Evolutionary conservation across 331 rosid species (phyloP).

Genomic region (Stylosanthes scabra): DNA sequence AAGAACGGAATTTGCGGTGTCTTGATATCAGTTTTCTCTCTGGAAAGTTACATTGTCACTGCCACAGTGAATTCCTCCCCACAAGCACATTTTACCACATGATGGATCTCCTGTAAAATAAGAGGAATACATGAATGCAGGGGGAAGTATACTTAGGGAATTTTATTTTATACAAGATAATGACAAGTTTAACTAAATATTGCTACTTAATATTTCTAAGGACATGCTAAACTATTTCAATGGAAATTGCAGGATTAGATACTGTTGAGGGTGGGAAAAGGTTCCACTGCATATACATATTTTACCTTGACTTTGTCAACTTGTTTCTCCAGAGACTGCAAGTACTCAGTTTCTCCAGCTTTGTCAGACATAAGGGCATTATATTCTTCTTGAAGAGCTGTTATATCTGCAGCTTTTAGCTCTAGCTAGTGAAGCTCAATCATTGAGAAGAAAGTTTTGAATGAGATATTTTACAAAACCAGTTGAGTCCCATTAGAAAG

Average conservation of each 20-base stretch:
- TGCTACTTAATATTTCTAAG: conserved; percentile 8
- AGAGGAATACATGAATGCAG: conserved; percentile 37
- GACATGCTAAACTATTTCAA: background rate
- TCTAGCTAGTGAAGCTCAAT: conserved; percentile 62
- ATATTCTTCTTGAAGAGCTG: conserved; percentile 75
- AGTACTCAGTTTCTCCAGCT: conserved; percentile 76
- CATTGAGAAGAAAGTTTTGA: conserved; percentile 31
- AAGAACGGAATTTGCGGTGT: conserved; percentile 32
- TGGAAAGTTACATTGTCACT: conserved; percentile 40
- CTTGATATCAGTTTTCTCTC: conserved; percentile 40
- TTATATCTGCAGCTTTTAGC: conserved; percentile 60
- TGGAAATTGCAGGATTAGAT: background rate
- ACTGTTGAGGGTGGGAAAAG: background rate
- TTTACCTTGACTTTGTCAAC: conserved; percentile 72
- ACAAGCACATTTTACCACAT: conserved; percentile 74
- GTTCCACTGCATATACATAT: conserved; percentile 16
- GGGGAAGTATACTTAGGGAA: conserved; percentile 9
- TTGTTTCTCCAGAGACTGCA: conserved; percentile 71
- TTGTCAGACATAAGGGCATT: conserved; percentile 67
- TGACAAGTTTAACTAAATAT: background rate
- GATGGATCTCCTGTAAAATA: conserved; percentile 67
- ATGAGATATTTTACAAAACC: conserved; percentile 22
- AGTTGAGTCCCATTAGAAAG: background rate
- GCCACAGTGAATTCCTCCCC: conserved; percentile 74
- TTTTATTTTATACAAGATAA: conserved; percentile 18